Base-by-base conservation (phyloP, 345 rosid species). In the Trapa incisa region DNA sequence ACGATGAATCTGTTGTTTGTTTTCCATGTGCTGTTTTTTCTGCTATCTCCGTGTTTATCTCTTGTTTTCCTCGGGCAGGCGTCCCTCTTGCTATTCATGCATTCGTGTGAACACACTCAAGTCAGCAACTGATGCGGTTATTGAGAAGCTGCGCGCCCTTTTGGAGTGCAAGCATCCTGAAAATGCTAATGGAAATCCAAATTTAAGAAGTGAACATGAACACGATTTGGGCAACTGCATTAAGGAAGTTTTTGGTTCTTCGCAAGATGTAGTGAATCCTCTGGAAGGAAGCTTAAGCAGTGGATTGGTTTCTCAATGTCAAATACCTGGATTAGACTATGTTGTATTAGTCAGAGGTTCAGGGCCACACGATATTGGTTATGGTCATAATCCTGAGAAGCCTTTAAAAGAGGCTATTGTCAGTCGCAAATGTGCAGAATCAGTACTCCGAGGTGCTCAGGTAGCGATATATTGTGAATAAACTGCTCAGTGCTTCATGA, bases 401-500 rank as follows among this genome's bases (percentile, higher is more conserved):
- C 84, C 93, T 39, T 94, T 83, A 0, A 94, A 94, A 76, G 99
- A 94, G 81, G 96, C 91, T 14, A 77, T 94, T n/a, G 97, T 94
- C 45, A 89, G 99, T 71, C 84, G 97, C 71, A 94, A 94, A 80
- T 94, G 99, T 75, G 97, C 95, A 70, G 99, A 94, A 78, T 92
- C 99, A 52, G 97, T 94, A 83, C 96, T 94, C 48, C 87, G 97
- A 61, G 99, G 99, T 75, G 99, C 99, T 71, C 97, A 91, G 96
- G 99, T 92, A 69, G 66, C 48, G 58, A 0, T 35, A 37, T 54
- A 60, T 43, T 41, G 48, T 47, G 32, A 6, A 54, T 33, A 17
- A 14, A 37, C 39, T 38, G 5, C 36, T 14, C 42, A 10, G 32
- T 57, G 8, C 37, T 57, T 54, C 6, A n/a, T 6, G 11, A 53